Evolutionary conservation across 495 filamentous ascomycete species (phyloP), one percentile per base, ranked within the genome.

Genomic region (Xylaria scruposa): DNA sequence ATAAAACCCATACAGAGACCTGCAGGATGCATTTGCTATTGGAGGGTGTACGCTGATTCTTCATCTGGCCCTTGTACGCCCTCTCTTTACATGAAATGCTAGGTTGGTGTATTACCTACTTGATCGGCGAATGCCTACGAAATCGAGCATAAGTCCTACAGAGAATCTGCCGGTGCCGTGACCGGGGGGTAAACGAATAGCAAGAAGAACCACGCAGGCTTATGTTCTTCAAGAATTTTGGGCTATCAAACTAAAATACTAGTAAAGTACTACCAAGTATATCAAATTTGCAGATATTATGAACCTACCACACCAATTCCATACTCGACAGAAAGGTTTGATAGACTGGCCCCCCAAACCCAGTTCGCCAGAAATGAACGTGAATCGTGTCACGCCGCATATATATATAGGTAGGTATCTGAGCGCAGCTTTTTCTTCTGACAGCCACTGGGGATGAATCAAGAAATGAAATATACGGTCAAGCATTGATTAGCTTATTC

Each of bases 401-500:
- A 56, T 26, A n/a, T 7, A 2, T 31, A 10, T 24, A 21, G 2
- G 17, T 56, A 56, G 26, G 6, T 21, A 56, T 56, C 29, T 56
- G 53, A 13, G 10, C 51, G 51, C 10, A 54, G 3, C 51, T 26
- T 26, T 54, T 3, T 13, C 3, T 54, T 54, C 9, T 54, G 3
- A 56, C 3, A 56, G 24, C 53, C 38, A 17, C 2, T 60, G 31
- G 19, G 12, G 58, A 3, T n/a, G 3, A 9, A 17, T 21, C 31
- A 21, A 59, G 19, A 36, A 19, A 33, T 1, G 56, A 38, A 60
- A 33, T 31, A 17, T 19, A 17, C 24, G 29, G 5, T 10, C 24
- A 24, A 44, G 21, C 49, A 56, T 58, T 9, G n/a, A 21, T 4
- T 12, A 3, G 33, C 49, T 58, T 68, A 68, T 68, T 68, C 65